Base-by-base conservation (phyloP, 31 red algal genomes). In the Endocladia muricata region DNA sequence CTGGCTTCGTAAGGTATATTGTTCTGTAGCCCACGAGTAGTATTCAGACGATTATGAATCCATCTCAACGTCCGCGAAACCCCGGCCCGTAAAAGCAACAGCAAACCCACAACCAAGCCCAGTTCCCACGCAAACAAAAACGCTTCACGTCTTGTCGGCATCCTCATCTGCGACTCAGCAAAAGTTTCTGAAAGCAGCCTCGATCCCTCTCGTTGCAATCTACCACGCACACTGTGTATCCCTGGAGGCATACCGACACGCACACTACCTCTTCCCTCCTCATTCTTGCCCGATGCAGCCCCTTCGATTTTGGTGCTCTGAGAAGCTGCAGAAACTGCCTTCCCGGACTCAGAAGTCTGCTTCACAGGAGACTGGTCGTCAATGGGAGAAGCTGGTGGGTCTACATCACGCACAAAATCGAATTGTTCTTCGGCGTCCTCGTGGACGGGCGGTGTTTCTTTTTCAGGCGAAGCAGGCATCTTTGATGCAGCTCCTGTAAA, bases 1-100 rank as follows among this genome's bases (percentile, higher is more conserved):
- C 78, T 90, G 0, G 64, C 77, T 57, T 98, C 92, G 76, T 93
- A 99, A 6, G 89, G 81, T 15, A 99, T 73, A 47, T 83, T 83
- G 59, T 40, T 88, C 21, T 79, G 66, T 29, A 76, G 52, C 22
- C 80, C 88, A 15, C 79, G 74, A 15, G 80, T 83, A 28, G 82
- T 63, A 37, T 95, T 85, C 36, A 95, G 74, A 7, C 86, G 74
- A 11, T 57, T 82, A 73, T 99, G 85, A 36, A 99, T 69, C 92
- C 92, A 99, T 9, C 87, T 75, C 59, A 99, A 62, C 4, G 89
- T 90, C 3, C 88, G 61, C 22, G 82, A 79, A 3, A 99, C 96
- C 29, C 96, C 96, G 11, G 80, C 70, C 15, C 92, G 88, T 73
- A 99, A 70, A 51, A 99, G 54, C 58, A 88, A 37, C 39, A 99